Conservation (phyloP, 257 asterid genomes). For the Plantago elongata region DNA sequence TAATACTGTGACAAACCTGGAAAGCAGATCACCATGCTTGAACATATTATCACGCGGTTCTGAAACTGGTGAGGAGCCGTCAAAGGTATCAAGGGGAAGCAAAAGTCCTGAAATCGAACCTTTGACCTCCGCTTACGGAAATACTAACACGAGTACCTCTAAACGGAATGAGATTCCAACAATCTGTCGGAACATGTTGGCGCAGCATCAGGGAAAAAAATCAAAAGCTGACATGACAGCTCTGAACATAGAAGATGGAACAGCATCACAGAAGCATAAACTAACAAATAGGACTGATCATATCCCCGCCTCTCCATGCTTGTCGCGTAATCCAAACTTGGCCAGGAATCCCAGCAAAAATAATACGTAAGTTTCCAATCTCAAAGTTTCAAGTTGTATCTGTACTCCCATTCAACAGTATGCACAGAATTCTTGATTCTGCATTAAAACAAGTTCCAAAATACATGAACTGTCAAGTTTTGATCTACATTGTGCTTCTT, state of each 20-base stretch:
- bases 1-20: neutral
- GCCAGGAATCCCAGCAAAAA: constrained; percentile 52
- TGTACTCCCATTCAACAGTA: no score
- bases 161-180: neutral
- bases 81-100: neutral
- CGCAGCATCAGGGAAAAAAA: constrained; percentile 69
- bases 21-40: neutral
- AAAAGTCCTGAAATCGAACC: neutral
- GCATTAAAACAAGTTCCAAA: no score
- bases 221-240: constrained; percentile 55
- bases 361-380: constrained; percentile 45
- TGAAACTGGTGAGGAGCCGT: neutral
- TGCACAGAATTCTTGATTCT: no score
- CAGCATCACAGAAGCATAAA: constrained; percentile 38
- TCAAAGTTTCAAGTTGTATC: neutral
- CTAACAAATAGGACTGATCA: constrained; percentile 39
- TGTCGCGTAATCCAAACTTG: constrained; percentile 61
- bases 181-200: constrained; percentile 29
- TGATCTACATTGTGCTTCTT: neutral
- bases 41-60: neutral
- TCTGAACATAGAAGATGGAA: constrained; percentile 45
- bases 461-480: neutral
- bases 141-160: constrained; percentile 4
- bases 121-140: neutral
- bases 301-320: constrained; percentile 71